These are phyloP conservation scores for Metarhizium humberi DNA, from an alignment of 2,329 filamentous ascomycete species.

Conservation along the genomic window DNA sequence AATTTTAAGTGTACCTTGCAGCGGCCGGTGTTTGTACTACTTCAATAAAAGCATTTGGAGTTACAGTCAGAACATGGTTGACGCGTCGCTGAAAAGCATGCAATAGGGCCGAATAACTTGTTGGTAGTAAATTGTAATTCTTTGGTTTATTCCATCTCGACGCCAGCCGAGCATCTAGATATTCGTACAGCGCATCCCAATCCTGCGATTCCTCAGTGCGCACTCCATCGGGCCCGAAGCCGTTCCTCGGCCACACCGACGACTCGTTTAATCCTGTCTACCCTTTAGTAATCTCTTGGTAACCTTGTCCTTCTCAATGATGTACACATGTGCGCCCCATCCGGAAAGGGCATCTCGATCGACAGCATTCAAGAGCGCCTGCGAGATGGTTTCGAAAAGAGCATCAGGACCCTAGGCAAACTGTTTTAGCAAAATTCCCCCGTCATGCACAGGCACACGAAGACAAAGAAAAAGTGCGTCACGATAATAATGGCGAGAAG, in stretches of 20 bases:
- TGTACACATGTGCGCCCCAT: slow-evolving; percentile 98
- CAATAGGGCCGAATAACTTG: not conserved
- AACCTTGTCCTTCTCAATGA: slow-evolving; percentile 99
- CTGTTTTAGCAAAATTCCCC: not conserved
- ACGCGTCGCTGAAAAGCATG: not conserved
- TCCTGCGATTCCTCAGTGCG: not conserved
- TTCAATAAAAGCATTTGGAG: not conserved
- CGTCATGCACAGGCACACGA: not conserved
- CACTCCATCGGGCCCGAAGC: slow-evolving; percentile 9
- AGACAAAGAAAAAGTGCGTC: too few species aligned
- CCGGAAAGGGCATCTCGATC: slow-evolving; percentile 94
- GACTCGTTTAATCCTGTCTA: slow-evolving; percentile 66
- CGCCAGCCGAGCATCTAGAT: slow-evolving; percentile 10
- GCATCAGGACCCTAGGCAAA: slow-evolving; percentile 67
- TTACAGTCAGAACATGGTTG: not conserved
- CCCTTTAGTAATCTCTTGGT: slow-evolving; percentile 98
- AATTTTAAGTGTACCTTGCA: not conserved
- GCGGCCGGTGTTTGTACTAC: slow-evolving; percentile 1
- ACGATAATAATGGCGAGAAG: not conserved
- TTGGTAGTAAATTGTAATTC: not conserved
- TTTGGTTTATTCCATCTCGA: slow-evolving; percentile 2
- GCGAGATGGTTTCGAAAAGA: slow-evolving; percentile 96
- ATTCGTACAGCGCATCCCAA: slow-evolving; percentile 8
- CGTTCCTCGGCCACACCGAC: slow-evolving; percentile 1
- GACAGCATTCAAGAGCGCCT: slow-evolving; percentile 88